Evolutionary conservation across 352 stramenopile genomes (phyloP), one percentile per base, ranked within the genome.

Genomic region (Phytophthora megakarya): DNA sequence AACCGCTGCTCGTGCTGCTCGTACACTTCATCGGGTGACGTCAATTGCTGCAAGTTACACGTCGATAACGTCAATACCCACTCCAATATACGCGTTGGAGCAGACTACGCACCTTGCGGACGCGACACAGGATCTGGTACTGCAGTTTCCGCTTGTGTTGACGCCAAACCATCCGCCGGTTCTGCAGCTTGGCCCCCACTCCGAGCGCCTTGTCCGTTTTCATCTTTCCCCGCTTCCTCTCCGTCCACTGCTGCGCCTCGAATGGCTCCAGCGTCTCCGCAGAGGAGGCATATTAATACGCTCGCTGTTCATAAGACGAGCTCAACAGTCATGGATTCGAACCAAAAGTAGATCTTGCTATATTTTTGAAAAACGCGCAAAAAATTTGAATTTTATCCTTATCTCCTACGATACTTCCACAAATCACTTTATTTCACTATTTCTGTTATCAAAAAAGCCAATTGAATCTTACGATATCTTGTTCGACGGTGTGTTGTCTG

Each of bases 1-100:
- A 92, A 90, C 25, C 83, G 79, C 64, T 90, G 81, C 61, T 88
- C 81, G 37, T 89, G 74, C 56, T 89, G 77, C 44, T 86, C 78
- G 51, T 90, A 92, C 22, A 85, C 61, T 16, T 90, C 81, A 37
- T 92, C 81, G 0, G 72, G 68, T 16, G 79, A 75, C 10, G 70
- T 62, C 26, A 81, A 19, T 66, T 83, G 75, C 79, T 88, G 63
- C 19, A 46, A 26, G 22, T 16, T 22, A 44, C 46, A 54, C n/a
- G 30, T 53, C 39, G 52, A 8, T 40, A 19, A 54, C n/a, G 30
- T 53, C 39, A 56, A 8, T 40, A 19, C 13, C 11, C 18, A 12
- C 22, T 23, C 19, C 7, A 5, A 13, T 23, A 19, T 19, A 19
- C 5, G 16, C 16, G 6, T 18, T 4, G 5, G 23, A n/a, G 5